Percentiles rank a stretch among this genome's conserved stretches.
These are phyloP conservation scores for Neurospora hispaniola DNA, from an alignment of 495 filamentous ascomycete species.

Conservation along the genomic window DNA sequence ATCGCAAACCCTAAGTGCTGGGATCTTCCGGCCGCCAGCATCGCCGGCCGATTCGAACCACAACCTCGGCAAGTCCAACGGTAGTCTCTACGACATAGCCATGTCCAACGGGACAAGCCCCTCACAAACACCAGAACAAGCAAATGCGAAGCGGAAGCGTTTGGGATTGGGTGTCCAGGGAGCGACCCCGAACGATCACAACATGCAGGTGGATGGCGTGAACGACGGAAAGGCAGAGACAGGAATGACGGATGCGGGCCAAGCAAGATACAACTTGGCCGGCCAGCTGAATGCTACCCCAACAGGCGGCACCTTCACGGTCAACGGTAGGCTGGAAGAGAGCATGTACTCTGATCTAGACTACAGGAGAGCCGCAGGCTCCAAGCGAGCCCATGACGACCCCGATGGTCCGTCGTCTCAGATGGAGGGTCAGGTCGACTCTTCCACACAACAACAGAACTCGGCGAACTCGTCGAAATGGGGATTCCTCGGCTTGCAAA, in stretches of 20 bases:
- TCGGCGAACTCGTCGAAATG: conserved; percentile 22
- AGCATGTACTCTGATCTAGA: conserved; percentile 45
- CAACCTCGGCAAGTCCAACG: conserved; percentile 44
- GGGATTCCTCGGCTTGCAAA: conserved; percentile 33
- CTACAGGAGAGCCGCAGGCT: conserved; percentile 38
- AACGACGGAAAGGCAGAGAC: conserved; percentile 15
- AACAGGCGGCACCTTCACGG: conserved; percentile 37
- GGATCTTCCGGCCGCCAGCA: conserved; percentile 60
- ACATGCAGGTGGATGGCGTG: conserved; percentile 20
- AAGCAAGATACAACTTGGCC: conserved; percentile 38
- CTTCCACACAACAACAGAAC: background rate
- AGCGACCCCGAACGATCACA: conserved; percentile 24
- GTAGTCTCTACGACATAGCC: conserved; percentile 35
- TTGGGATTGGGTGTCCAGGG: conserved; percentile 14
- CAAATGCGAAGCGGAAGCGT: conserved; percentile 32
- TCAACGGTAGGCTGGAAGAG: conserved; percentile 36
- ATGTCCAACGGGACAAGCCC: conserved; percentile 14
- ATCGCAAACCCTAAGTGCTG: conserved; percentile 36
- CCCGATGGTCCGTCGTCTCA: conserved; percentile 15
- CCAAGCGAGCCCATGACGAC: conserved; percentile 21
- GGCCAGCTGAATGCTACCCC: conserved; percentile 52
- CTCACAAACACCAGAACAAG: conserved; percentile 2
- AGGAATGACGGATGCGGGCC: conserved; percentile 7
- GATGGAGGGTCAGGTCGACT: background rate
- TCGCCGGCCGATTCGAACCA: conserved; percentile 53